phyloP scores from a whole-genome alignment of 1,139 yeast genomes.

The Debaryomycetaceae sp. region DNA sequence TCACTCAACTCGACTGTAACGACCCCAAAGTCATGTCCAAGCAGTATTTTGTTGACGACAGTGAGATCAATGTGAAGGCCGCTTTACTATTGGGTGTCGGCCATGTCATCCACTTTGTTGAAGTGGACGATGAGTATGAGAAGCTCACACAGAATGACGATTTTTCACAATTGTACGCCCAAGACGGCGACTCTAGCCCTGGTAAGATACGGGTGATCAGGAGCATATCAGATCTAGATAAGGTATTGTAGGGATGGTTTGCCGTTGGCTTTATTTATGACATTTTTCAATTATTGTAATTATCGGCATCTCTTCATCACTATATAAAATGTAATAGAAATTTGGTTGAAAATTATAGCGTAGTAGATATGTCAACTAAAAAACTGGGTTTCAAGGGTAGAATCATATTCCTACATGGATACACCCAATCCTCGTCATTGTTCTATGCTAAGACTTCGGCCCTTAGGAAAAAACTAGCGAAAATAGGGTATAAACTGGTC shows the following conservation, averaged over 20 bases:
- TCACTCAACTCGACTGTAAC: slow-evolving; percentile 55
- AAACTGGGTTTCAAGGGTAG: slow-evolving; percentile 18
- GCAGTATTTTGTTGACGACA: slow-evolving; percentile 76
- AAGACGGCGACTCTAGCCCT: slow-evolving; percentile 23
- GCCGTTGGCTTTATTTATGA: too few species aligned
- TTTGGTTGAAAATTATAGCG: background rate
- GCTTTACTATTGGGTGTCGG: slow-evolving; percentile 53
- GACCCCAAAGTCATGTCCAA: slow-evolving; percentile 32
- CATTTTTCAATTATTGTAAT: too few species aligned
- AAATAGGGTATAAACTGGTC: slow-evolving; percentile 54
- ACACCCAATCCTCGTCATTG: slow-evolving; percentile 40
- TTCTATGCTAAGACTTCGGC: slow-evolving; percentile 48
- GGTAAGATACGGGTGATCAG: slow-evolving; percentile 31
- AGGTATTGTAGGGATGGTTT: slow-evolving; percentile 8
- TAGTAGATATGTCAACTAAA: slow-evolving; percentile 2
- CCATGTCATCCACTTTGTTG: slow-evolving; percentile 56
- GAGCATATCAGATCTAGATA: slow-evolving; percentile 27
- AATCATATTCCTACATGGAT: slow-evolving; percentile 43
- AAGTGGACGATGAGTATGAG: slow-evolving; percentile 41
- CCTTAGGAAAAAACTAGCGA: slow-evolving; percentile 34
- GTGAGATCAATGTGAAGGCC: slow-evolving; percentile 60
- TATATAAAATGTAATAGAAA: too few species aligned
- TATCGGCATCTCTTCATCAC: too few species aligned
- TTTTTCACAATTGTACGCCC: slow-evolving; percentile 32
- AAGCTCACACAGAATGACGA: slow-evolving; percentile 26